Percentiles rank a stretch among this genome's conserved stretches.
Evolutionary conservation across 2,329 filamentous ascomycete genomes (phyloP).

Genomic region (Xylariales sp.): DNA sequence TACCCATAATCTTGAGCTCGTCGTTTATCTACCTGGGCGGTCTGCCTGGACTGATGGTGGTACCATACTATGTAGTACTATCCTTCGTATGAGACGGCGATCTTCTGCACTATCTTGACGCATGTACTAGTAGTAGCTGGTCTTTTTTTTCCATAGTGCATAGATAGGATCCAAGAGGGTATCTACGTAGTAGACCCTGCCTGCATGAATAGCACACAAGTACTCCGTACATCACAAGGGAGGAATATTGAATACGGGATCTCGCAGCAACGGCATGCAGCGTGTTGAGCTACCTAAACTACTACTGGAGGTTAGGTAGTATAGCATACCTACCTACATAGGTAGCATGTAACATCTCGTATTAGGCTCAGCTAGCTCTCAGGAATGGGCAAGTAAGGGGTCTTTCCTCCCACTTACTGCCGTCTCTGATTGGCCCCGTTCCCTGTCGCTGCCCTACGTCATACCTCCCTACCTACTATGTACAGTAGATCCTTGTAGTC

Average conservation of each 20-base stretch:
- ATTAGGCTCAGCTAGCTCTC: conserved; percentile 15
- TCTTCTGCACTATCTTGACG: too few relatives aligned
- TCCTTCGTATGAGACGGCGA: too few relatives aligned
- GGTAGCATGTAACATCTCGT: conserved; percentile 27
- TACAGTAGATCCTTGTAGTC: conserved; percentile 2
- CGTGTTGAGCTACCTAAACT: background rate
- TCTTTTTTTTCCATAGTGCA: too few relatives aligned
- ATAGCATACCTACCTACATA: background rate
- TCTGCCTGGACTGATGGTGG: too few relatives aligned
- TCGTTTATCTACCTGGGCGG: too few relatives aligned
- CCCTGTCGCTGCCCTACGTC: conserved; percentile 29
- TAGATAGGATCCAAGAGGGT: too few relatives aligned
- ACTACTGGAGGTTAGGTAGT: too few relatives aligned
- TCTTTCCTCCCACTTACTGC: background rate
- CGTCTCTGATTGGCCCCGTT: conserved; percentile 9
- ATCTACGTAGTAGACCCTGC: too few relatives aligned
- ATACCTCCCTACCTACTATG: background rate
- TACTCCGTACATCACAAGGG: background rate
- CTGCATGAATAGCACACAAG: too few relatives aligned
- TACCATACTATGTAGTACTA: too few relatives aligned
- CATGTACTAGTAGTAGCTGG: too few relatives aligned
- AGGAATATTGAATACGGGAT: conserved; percentile 8
- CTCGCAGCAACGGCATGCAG: conserved; percentile 24
- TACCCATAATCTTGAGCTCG: too few relatives aligned
- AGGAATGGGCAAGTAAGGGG: conserved; percentile 8